phyloP scores from a whole-genome alignment of 164 flowering plant genomes.

The Akebia trifoliata region DNA sequence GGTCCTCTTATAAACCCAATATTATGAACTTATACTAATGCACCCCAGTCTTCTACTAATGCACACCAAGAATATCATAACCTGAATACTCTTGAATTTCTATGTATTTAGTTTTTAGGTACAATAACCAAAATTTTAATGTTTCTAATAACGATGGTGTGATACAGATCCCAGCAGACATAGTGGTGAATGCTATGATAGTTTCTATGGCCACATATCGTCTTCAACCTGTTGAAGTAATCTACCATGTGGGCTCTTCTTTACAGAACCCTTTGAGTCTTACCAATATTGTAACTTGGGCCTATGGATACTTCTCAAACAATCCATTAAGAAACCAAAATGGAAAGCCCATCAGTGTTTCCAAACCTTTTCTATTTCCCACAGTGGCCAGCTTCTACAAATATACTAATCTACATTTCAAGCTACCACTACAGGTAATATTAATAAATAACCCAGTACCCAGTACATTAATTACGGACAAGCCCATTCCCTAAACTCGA shows the following conservation, averaged over 20 bases:
- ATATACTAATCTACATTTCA: slow-evolving; percentile 44
- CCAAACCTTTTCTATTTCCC: slow-evolving; percentile 17
- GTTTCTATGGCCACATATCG: slow-evolving; percentile 46
- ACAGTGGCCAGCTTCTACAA: slow-evolving; percentile 41
- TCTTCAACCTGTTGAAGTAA: slow-evolving; percentile 14
- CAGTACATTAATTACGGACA: too few relatives aligned
- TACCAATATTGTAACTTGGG: slow-evolving; percentile 14
- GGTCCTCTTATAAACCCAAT: too few relatives aligned
- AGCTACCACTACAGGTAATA: slow-evolving; percentile 48
- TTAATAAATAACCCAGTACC: too few relatives aligned
- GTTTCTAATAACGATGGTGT: neutral
- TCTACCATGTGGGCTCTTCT: slow-evolving; percentile 68
- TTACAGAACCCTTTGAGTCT: slow-evolving; percentile 32
- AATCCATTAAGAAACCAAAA: slow-evolving; percentile 43
- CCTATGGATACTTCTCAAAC: slow-evolving; percentile 31
- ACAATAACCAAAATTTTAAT: too few relatives aligned
- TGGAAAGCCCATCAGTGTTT: slow-evolving; percentile 45
- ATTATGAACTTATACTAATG: too few relatives aligned
- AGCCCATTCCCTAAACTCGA: too few relatives aligned
- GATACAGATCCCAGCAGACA: slow-evolving; percentile 71
- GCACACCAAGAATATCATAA: too few relatives aligned
- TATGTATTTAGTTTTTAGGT: too few relatives aligned
- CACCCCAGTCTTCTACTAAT: too few relatives aligned
- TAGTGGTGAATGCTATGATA: slow-evolving; percentile 71
- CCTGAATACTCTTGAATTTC: too few relatives aligned